Percentiles rank a stretch among this genome's conserved stretches.
These are phyloP conservation scores for Annulohypoxylon bovei DNA, from an alignment of 495 filamentous ascomycete genomes.

Conservation along the genomic window DNA sequence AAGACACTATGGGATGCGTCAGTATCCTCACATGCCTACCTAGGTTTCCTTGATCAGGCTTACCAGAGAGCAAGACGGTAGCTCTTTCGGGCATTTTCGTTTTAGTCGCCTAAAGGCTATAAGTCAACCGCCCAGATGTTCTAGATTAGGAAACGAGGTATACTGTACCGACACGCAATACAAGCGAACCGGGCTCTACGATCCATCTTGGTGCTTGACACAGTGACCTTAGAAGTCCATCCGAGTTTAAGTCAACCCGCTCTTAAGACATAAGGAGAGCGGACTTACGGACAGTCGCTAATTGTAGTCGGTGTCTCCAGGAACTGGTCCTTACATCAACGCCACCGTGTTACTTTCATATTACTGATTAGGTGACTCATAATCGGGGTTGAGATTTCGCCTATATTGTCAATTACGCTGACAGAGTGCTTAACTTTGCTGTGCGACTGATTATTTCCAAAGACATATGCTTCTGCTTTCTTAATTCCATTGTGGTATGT, in stretches of 20 bases:
- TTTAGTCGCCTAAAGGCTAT: conserved; percentile 43
- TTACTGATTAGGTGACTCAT: conserved; percentile 2
- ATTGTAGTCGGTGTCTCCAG: not conserved
- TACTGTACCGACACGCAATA: conserved; percentile 30
- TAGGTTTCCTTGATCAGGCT: conserved; percentile 30
- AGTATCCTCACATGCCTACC: conserved; percentile 36
- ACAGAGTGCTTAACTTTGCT: not conserved
- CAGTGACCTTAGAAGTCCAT: not conserved
- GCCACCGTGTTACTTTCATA: not conserved
- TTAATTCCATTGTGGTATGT: not conserved
- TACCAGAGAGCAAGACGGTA: conserved; percentile 55
- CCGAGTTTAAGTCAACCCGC: conserved; percentile 4
- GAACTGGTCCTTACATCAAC: not conserved
- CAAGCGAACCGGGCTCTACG: conserved; percentile 36
- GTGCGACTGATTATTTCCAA: not conserved
- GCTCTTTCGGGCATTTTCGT: conserved; percentile 56
- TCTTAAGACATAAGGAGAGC: not conserved
- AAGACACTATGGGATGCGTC: conserved; percentile 49
- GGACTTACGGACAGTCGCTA: conserved; percentile 15
- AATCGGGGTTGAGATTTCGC: not conserved
- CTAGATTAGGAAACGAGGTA: not conserved
- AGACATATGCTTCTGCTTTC: not conserved
- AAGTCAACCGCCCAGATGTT: not conserved
- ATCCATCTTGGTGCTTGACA: conserved; percentile 13
- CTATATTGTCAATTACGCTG: not conserved